phyloP scores from a whole-genome alignment of 805 yeast genomes.

The Scheffersomyces coipomensis region DNA sequence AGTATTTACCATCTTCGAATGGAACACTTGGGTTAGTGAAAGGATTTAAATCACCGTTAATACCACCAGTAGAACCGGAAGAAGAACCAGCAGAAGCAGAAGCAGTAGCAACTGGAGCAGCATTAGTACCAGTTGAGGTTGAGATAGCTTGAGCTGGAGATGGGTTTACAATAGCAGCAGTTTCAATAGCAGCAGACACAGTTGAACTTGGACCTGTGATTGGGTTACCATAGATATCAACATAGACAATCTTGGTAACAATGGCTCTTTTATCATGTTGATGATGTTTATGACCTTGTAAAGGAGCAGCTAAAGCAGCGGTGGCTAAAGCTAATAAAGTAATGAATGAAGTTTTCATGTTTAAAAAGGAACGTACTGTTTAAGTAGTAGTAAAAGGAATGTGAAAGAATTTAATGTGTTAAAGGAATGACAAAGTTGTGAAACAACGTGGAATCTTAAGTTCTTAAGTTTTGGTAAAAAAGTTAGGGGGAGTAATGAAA shows the following conservation, averaged over 20 bases:
- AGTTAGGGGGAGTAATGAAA: conserved; percentile 5
- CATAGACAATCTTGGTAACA: conserved; percentile 35
- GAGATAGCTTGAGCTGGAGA: conserved; percentile 7
- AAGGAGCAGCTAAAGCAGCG: conserved; percentile 31
- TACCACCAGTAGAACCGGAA: conserved; percentile 32
- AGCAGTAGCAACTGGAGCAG: conserved; percentile 7
- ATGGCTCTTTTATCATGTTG: conserved; percentile 40
- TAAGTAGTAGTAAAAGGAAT: neutral
- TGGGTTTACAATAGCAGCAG: conserved; percentile 6
- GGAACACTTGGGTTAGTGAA: conserved; percentile 55
- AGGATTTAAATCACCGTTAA: conserved; percentile 57
- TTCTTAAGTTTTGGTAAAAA: too few relatives aligned
- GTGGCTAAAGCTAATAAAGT: conserved; percentile 25
- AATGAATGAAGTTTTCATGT: conserved; percentile 28
- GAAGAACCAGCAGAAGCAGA: conserved; percentile 16
- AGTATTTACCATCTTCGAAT: conserved; percentile 71
- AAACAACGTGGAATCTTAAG: too few relatives aligned
- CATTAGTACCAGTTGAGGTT: conserved; percentile 6
- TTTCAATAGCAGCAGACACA: conserved; percentile 10
- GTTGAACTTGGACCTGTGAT: conserved; percentile 22
- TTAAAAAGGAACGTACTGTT: conserved; percentile 1
- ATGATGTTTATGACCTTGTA: conserved; percentile 33
- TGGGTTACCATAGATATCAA: conserved; percentile 34
- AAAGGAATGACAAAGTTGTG: neutral
- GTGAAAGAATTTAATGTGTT: neutral